These are phyloP conservation scores for Zychaea mexicana DNA, from an alignment of 371 early-diverging fungal genomes.

Conservation along the genomic window DNA sequence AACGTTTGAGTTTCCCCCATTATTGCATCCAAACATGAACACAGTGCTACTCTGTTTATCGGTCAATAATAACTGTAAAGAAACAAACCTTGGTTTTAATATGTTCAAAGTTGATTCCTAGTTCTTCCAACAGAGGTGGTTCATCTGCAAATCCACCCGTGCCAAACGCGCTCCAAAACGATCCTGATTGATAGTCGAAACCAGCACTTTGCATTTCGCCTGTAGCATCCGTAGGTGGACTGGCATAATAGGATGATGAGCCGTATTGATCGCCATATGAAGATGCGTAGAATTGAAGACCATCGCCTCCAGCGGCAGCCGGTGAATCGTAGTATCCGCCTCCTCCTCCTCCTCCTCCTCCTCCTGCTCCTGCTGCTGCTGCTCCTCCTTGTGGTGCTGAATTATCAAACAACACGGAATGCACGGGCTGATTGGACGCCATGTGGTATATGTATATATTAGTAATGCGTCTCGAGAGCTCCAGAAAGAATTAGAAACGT, in stretches of 20 bases:
- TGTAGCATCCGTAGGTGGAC: conserved; percentile 27
- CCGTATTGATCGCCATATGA: conserved; percentile 59
- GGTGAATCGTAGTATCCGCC: conserved; percentile 34
- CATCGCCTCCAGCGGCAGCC: conserved; percentile 36
- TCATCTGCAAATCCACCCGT: conserved; percentile 87
- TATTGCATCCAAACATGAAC: no score
- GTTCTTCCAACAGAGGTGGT: conserved; percentile 87
- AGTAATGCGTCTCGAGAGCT: background rate
- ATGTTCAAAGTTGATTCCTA: conserved; percentile 89
- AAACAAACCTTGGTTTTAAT: conserved; percentile 81
- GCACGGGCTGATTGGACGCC: conserved; percentile 47
- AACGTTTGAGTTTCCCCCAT: no score
- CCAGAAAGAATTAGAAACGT: background rate
- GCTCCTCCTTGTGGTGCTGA: conserved; percentile 27
- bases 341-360: background rate
- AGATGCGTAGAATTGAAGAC: conserved; percentile 71
- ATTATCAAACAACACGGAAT: conserved; percentile 58
- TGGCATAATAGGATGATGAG: conserved; percentile 42
- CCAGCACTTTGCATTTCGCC: conserved; percentile 56
- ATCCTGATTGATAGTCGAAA: conserved; percentile 78
- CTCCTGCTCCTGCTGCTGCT: conserved; percentile 1
- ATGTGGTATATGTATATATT: conserved; percentile 6
- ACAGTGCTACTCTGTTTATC: no score
- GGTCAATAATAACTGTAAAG: no score
- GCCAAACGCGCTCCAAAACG: conserved; percentile 47